phyloP scores from a whole-genome alignment of 805 yeast species.

The Candida schatavii region DNA sequence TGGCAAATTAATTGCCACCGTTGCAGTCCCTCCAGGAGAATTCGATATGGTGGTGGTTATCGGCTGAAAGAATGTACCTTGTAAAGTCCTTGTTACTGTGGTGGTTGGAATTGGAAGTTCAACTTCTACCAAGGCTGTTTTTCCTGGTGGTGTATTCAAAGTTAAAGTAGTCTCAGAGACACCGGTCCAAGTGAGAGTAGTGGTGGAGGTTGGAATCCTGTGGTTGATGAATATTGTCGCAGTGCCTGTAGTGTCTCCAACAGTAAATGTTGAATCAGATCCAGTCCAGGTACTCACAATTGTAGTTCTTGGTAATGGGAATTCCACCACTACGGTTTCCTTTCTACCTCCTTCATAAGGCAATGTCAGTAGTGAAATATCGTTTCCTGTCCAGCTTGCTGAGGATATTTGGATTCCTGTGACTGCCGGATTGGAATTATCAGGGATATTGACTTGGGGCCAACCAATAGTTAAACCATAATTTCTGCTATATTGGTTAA shows the following conservation, averaged over 20 bases:
- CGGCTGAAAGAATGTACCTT: not conserved
- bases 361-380: too few species aligned
- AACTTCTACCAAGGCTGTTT: constrained; percentile 3
- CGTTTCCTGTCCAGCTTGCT: too few species aligned
- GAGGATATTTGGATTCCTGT: too few species aligned
- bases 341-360: too few species aligned
- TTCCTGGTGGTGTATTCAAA: not conserved
- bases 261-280: not conserved
- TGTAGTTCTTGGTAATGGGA: not conserved
- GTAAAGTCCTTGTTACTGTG: constrained; percentile 8
- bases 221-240: constrained; percentile 10
- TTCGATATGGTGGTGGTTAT: not conserved
- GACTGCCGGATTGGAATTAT: not conserved
- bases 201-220: constrained; percentile 13
- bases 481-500: not conserved
- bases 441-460: not conserved
- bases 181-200: constrained; percentile 10
- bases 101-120: constrained; percentile 4
- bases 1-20: not conserved
- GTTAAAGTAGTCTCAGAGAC: not conserved
- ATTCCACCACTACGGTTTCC: not conserved
- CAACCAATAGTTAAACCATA: not conserved
- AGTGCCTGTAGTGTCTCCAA: not conserved
- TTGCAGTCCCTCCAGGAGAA: constrained; percentile 2
- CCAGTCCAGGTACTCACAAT: not conserved